Evolutionary conservation across 2,329 filamentous ascomycete species (phyloP).

Genomic region (Ophioceras dolichostomum): DNA sequence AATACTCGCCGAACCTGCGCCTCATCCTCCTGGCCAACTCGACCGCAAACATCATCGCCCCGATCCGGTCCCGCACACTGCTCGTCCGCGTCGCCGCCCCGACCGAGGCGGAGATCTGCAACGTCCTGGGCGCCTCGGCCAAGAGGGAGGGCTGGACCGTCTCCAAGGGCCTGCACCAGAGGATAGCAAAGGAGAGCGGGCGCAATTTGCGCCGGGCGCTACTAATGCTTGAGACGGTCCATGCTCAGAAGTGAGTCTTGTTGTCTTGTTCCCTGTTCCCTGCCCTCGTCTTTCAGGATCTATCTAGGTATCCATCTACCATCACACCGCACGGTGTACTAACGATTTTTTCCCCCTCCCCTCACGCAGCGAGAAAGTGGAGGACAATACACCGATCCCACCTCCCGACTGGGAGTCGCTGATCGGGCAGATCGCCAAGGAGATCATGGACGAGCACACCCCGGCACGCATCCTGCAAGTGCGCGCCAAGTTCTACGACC

Average conservation of each 20-base stretch:
- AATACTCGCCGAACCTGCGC: slow-evolving; percentile 90
- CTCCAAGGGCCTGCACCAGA: slow-evolving; percentile 61
- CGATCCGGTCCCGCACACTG: slow-evolving; percentile 83
- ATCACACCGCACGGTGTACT: too few species aligned
- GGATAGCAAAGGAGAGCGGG: slow-evolving; percentile 83
- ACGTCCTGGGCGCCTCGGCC: slow-evolving; percentile 56
- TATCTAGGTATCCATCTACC: too few species aligned
- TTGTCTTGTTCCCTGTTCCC: slow-evolving; percentile 1
- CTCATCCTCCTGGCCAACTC: slow-evolving; percentile 90
- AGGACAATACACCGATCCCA: slow-evolving; percentile 77
- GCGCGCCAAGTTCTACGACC: slow-evolving; percentile 88
- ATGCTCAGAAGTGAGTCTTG: slow-evolving; percentile 84
- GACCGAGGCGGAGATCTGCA: slow-evolving; percentile 71
- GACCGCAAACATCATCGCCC: slow-evolving; percentile 98
- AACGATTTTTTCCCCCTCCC: too few species aligned
- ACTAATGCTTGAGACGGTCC: slow-evolving; percentile 93
- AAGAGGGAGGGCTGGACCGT: slow-evolving; percentile 78
- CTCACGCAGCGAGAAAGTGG: slow-evolving; percentile 65
- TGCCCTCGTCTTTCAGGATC: too few species aligned
- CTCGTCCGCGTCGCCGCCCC: slow-evolving; percentile 87
- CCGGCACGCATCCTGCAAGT: slow-evolving; percentile 79
- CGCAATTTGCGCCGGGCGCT: slow-evolving; percentile 82
- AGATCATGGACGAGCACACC: slow-evolving; percentile 89
- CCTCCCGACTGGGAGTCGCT: slow-evolving; percentile 96
- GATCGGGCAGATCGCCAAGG: slow-evolving; percentile 77